phyloP scores from a whole-genome alignment of 441 rosid genomes.

The Breynia disticha region DNA sequence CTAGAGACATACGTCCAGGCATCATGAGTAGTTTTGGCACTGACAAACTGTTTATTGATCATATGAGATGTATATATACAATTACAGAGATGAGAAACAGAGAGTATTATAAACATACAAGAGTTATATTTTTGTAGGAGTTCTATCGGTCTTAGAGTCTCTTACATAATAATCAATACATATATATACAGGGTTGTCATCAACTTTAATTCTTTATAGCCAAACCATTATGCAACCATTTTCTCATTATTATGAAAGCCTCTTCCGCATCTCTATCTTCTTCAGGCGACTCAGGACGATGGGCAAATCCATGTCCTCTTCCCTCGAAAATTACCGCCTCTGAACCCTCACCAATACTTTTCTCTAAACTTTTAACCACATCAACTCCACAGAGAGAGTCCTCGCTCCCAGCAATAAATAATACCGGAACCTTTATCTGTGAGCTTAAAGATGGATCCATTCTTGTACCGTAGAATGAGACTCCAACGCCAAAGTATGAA shows the following conservation, averaged over 20 bases:
- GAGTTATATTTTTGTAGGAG: too few species aligned
- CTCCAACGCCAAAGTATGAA: conserved; percentile 43
- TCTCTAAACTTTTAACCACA: conserved; percentile 31
- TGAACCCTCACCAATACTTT: conserved; percentile 39
- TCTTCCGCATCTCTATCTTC: conserved; percentile 75
- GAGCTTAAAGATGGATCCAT: conserved; percentile 39
- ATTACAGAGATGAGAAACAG: too few species aligned
- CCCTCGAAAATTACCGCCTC: conserved; percentile 45
- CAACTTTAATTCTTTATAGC: conserved; percentile 7
- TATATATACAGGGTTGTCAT: not conserved
- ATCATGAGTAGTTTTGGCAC: too few species aligned
- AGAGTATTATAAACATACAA: too few species aligned
- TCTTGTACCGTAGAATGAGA: conserved; percentile 81
- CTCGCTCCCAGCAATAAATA: conserved; percentile 58
- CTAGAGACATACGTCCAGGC: too few species aligned
- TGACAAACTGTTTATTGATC: too few species aligned
- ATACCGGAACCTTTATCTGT: conserved; percentile 48
- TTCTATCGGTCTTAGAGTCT: too few species aligned
- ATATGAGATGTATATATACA: too few species aligned
- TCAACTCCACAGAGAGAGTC: conserved; percentile 58
- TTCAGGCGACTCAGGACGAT: conserved; percentile 56
- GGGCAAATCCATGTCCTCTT: conserved; percentile 72
- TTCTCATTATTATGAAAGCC: conserved; percentile 53
- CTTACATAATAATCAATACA: too few species aligned
- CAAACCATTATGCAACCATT: conserved; percentile 55